phyloP scores from a whole-genome alignment of 192 early-diverging fungal species.

The Nowakowskiella sp. region DNA sequence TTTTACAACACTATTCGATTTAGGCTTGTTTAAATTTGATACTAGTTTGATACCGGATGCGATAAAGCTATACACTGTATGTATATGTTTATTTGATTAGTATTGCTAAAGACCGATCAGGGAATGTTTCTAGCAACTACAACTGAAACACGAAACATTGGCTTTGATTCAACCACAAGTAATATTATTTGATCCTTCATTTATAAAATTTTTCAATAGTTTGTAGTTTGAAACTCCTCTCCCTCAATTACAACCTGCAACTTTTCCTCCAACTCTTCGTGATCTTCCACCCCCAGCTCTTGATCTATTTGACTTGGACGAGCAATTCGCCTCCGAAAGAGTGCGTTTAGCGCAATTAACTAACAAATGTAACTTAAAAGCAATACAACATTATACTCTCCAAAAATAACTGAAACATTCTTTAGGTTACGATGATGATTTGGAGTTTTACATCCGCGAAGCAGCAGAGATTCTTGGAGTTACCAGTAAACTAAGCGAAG shows the following conservation, averaged over 20 bases:
- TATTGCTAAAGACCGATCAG: constrained; percentile 12
- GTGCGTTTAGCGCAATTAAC: constrained; percentile 48
- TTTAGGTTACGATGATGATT: constrained; percentile 49
- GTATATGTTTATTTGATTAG: neutral
- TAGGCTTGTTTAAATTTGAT: constrained; percentile 48
- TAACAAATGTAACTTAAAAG: constrained; percentile 43
- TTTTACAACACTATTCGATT: constrained; percentile 53
- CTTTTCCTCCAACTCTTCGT: constrained; percentile 46
- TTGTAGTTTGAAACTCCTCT: constrained; percentile 57
- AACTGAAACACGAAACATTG: constrained; percentile 46
- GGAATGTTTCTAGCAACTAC: constrained; percentile 28
- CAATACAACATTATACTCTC: neutral
- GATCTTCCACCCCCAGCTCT: constrained; percentile 52
- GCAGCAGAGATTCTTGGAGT: constrained; percentile 53
- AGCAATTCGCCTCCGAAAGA: constrained; percentile 46
- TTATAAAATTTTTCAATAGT: constrained; percentile 5
- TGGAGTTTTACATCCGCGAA: constrained; percentile 58
- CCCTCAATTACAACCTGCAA: constrained; percentile 50
- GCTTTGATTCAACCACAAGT: constrained; percentile 57
- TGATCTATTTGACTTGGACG: constrained; percentile 58
- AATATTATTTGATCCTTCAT: neutral
- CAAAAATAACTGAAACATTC: neutral
- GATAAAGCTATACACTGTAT: constrained; percentile 39
- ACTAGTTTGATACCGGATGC: constrained; percentile 41
- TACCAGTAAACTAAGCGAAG: constrained; percentile 36